Base-by-base conservation (phyloP, 306 rosid genomes). In the Vicia sativa region DNA sequence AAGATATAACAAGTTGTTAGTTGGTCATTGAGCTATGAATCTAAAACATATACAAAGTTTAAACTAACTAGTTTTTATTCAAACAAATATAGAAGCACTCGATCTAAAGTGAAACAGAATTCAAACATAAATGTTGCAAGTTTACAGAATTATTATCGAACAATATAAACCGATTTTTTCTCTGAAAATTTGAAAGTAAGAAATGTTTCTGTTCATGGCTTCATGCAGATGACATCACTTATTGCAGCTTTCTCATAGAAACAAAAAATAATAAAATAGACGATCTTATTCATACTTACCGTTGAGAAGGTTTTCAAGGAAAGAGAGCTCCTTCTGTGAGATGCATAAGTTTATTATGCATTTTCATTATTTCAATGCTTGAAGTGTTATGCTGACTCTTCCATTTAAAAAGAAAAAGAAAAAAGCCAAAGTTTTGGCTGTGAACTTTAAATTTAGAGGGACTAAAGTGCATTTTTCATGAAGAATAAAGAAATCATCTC, bases 371-470 rank as follows among this genome's bases (percentile, higher is more conserved):
- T 76, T 76, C 79, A 74, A 45, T 67, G 43, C 16, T 26, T 49
- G 78, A 67, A 46, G 48, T 72, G 66, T 75, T 68, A 73, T 61
- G 38, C 59, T 78, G 68, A 77, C 71, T 16, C 80, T 72, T 50
- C 55, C 80, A 75, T 72, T 72, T 54, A 76, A 73, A 79, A 74
- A 81, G 74, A 75, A 81, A 74, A 79, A 81, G 52, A 67, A 45
- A 39, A 66, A 72, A 59, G 80, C 77, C 54, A 79, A 82, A 77
- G 80, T 50, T 48, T 70, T 61, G 79, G 60, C 79, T 55, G 19
- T 72, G 67, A 70, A 77, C 82, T 80, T 80, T 83, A 71, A 55
- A 55, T 65, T 58, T 18, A 67, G 79, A 71, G 10, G 70, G 57
- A 75, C 67, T 74, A 64, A 70, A 73, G 77, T 49, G 72, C 75